These are phyloP conservation scores for Hemileccinum rubropunctum DNA, from an alignment of 768 basidiomycete genomes.

Conservation along the genomic window DNA sequence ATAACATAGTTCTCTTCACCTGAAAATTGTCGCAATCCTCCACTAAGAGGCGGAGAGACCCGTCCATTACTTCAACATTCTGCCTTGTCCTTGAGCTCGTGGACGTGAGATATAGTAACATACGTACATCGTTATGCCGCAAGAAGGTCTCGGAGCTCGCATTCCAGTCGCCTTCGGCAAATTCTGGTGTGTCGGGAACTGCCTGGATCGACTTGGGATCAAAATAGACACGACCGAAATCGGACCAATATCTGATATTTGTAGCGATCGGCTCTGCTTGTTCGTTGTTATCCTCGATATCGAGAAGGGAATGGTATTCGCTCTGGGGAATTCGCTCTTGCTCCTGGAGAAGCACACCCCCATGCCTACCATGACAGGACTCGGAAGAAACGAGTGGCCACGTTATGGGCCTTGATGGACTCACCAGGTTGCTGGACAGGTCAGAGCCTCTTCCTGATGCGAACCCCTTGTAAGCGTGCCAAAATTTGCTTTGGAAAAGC, in stretches of 20 bases:
- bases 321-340: slow-evolving; percentile 54
- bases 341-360: slow-evolving; percentile 45
- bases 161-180: slow-evolving; percentile 54
- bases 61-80: slow-evolving; percentile 69
- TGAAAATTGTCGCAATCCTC: slow-evolving; percentile 78
- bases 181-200: slow-evolving; percentile 55
- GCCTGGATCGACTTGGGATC: slow-evolving; percentile 63
- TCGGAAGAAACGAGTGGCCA: not conserved
- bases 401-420: not conserved
- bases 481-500: slow-evolving; percentile 52
- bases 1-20: slow-evolving; percentile 35
- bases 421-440: slow-evolving; percentile 19
- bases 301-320: slow-evolving; percentile 49
- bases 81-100: slow-evolving; percentile 24
- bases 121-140: slow-evolving; percentile 53
- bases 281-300: slow-evolving; percentile 22
- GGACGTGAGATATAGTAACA: not conserved
- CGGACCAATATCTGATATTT: slow-evolving; percentile 48
- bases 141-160: slow-evolving; percentile 49
- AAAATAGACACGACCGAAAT: slow-evolving; percentile 53
- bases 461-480: slow-evolving; percentile 50
- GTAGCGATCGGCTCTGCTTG: slow-evolving; percentile 12
- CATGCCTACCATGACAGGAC: slow-evolving; percentile 43
- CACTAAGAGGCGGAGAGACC: slow-evolving; percentile 58
- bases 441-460: slow-evolving; percentile 30